Evolutionary conservation across 176 grass and related monocot genomes (phyloP).

Genomic region (Elymus sibiricus): DNA sequence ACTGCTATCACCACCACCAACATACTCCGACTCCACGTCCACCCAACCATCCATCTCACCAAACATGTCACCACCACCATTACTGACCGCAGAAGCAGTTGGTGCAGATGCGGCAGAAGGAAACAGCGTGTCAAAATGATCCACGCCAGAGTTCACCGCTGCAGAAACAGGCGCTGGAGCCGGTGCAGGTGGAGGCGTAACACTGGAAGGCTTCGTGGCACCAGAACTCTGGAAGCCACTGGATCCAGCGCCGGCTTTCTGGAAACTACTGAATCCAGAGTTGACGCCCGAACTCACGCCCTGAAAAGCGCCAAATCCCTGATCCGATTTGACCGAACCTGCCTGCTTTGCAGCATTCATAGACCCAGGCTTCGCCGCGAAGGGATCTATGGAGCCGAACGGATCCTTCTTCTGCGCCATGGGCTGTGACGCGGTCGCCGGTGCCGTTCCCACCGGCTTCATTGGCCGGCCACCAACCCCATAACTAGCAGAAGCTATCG

Average conservation of each 20-base stretch:
- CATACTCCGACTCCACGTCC: constrained; percentile 62
- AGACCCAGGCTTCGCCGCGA: constrained; percentile 49
- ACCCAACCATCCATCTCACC: constrained; percentile 92
- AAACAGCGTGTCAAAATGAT: constrained; percentile 80
- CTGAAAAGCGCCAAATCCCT: constrained; percentile 57
- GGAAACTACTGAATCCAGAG: constrained; percentile 47
- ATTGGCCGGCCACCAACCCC: constrained; percentile 50
- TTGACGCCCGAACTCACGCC: constrained; percentile 19
- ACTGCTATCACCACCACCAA: constrained; percentile 45
- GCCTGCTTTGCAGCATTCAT: constrained; percentile 36
- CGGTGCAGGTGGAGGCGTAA: constrained; percentile 40
- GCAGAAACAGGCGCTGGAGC: constrained; percentile 37
- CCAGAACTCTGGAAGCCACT: constrained; percentile 43
- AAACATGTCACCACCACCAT: constrained; percentile 50
- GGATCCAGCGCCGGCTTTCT: constrained; percentile 36
- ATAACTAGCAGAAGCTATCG: constrained; percentile 32
- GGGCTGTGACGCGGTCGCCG: constrained; percentile 28
- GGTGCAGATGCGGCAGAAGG: constrained; percentile 54
- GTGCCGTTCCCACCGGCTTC: constrained; percentile 50
- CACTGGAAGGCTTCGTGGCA: constrained; percentile 34
- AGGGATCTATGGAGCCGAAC: constrained; percentile 73
- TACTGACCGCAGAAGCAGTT: constrained; percentile 23
- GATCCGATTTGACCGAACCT: constrained; percentile 39
- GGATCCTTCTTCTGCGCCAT: constrained; percentile 72
- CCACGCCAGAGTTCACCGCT: constrained; percentile 14